Percentiles rank a stretch among this genome's conserved stretches.
Evolutionary conservation across 495 filamentous ascomycete species (phyloP).

Genomic region (Aspergillus bridgeri): DNA sequence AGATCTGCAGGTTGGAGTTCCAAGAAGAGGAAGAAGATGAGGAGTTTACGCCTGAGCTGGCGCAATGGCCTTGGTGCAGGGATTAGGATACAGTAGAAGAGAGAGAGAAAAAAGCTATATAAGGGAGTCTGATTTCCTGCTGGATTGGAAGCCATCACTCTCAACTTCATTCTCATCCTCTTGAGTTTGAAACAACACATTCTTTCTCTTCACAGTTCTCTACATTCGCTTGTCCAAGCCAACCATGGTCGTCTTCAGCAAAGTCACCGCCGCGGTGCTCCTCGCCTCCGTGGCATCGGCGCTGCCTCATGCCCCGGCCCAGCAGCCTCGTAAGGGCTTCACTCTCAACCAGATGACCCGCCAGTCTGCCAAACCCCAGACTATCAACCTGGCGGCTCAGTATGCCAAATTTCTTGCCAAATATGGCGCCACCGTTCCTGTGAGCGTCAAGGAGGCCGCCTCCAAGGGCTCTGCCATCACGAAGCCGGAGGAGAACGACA

Average conservation of each 20-base stretch:
- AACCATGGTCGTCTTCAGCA: conserved; percentile 45
- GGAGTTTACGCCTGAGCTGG: not conserved
- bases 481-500: conserved; percentile 55
- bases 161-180: not conserved
- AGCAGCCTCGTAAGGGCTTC: conserved; percentile 34
- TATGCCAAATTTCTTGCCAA: conserved; percentile 42
- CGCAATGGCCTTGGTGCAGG: not conserved
- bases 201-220: not conserved
- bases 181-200: too few relatives aligned
- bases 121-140: conserved; percentile 3
- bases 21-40: not conserved
- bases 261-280: conserved; percentile 29
- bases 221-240: not conserved
- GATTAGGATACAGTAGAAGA: not conserved
- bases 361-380: conserved; percentile 16
- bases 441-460: conserved; percentile 40
- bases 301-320: conserved; percentile 27
- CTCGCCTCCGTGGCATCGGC: conserved; percentile 34
- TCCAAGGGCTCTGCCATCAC: conserved; percentile 48
- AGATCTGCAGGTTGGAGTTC: not conserved
- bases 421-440: conserved; percentile 42
- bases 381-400: conserved; percentile 38
- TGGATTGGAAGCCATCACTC: not conserved
- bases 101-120: conserved; percentile 2
- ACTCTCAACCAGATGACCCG: conserved; percentile 36